Evolutionary conservation across 805 yeast genomes (phyloP).

Genomic region (Candida sithepensis): DNA sequence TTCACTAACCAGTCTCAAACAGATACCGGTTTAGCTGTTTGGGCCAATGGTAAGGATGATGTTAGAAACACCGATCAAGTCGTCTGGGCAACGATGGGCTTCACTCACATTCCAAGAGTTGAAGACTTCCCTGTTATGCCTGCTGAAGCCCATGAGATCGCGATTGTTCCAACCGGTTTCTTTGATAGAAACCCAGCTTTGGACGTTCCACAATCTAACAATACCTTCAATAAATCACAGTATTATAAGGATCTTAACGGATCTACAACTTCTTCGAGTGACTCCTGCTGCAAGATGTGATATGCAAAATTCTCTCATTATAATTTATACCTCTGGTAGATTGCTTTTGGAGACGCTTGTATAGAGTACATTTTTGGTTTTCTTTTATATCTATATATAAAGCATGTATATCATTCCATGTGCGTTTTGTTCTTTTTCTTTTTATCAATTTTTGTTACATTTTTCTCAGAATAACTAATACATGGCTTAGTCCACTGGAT

Average conservation of each 20-base stretch:
- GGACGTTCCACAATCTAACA: constrained; percentile 70
- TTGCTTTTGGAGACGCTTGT: no score
- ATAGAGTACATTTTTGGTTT: not conserved
- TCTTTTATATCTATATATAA: no score
- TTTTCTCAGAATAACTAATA: no score
- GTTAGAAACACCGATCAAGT: constrained; percentile 76
- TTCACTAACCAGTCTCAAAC: constrained; percentile 75
- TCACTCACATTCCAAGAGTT: constrained; percentile 78
- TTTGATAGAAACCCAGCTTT: constrained; percentile 76
- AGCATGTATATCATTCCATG: no score
- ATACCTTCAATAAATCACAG: constrained; percentile 62
- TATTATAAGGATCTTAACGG: constrained; percentile 27
- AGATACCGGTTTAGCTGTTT: constrained; percentile 69
- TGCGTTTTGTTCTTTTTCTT: no score
- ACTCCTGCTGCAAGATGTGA: constrained; percentile 29
- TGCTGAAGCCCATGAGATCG: constrained; percentile 69
- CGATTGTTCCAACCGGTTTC: constrained; percentile 68
- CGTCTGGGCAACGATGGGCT: constrained; percentile 79
- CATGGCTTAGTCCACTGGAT: no score
- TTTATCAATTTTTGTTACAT: no score
- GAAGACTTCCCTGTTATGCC: constrained; percentile 94
- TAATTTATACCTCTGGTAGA: not conserved
- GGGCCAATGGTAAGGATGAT: constrained; percentile 65
- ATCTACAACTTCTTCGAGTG: constrained; percentile 17
- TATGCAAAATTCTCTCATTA: not conserved